phyloP scores from a whole-genome alignment of 805 yeast species.

The Kuraishia molischiana region DNA sequence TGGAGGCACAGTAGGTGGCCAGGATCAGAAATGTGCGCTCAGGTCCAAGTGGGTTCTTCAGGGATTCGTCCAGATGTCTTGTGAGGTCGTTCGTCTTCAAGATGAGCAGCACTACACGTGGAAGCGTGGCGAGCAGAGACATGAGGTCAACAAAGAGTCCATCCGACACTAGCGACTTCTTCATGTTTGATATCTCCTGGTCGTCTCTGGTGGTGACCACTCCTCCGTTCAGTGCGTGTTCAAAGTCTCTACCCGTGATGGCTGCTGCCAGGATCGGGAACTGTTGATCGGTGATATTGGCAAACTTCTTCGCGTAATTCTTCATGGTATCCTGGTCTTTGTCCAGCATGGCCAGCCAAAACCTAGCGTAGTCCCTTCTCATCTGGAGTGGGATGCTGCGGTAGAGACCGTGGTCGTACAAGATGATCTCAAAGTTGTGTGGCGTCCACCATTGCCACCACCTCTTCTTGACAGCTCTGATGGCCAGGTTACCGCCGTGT shows the following conservation, averaged over 20 bases:
- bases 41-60: conserved; percentile 76
- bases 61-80: conserved; percentile 75
- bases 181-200: conserved; percentile 63
- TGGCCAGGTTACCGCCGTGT: conserved; percentile 94
- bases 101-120: conserved; percentile 76
- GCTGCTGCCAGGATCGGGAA: conserved; percentile 87
- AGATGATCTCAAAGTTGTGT: conserved; percentile 82
- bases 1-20: conserved; percentile 81
- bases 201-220: conserved; percentile 42
- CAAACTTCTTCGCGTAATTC: conserved; percentile 65
- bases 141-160: conserved; percentile 67
- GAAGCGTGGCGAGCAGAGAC: conserved; percentile 69
- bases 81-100: conserved; percentile 92
- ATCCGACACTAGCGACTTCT: conserved; percentile 46
- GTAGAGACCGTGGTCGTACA: conserved; percentile 93
- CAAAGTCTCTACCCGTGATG: conserved; percentile 86
- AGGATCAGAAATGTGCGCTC: conserved; percentile 81
- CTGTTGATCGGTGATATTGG: conserved; percentile 67
- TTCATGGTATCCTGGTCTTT: conserved; percentile 58
- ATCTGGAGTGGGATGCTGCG: conserved; percentile 70
- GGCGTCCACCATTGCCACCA: background rate
- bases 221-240: conserved; percentile 60
- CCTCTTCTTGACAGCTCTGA: conserved; percentile 32
- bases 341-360: conserved; percentile 86
- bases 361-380: conserved; percentile 77